Conservation (phyloP, 2,329 filamentous ascomycete genomes). For the Colletotrichum gigasporum region DNA sequence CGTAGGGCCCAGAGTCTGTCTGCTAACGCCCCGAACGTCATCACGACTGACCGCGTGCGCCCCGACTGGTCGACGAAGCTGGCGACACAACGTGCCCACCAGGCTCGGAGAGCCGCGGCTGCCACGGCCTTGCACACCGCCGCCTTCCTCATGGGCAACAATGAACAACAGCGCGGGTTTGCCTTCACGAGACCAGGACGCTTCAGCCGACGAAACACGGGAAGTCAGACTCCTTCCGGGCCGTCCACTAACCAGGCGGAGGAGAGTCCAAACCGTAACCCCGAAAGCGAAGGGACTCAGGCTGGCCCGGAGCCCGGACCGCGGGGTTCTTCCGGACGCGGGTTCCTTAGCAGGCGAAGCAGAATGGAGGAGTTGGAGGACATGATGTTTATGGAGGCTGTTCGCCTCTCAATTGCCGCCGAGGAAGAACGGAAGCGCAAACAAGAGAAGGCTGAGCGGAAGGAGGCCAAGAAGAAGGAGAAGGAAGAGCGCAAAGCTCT, state of each 20-base stretch:
- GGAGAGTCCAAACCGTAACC: constrained; percentile 39
- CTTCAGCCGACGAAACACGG: constrained; percentile 65
- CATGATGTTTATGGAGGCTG: constrained; percentile 98
- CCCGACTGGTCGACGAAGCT: constrained; percentile 96
- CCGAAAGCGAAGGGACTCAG: constrained; percentile 37
- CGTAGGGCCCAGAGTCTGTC: constrained; percentile 72
- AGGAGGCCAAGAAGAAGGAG: constrained; percentile 85
- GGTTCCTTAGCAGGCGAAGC: constrained; percentile 44
- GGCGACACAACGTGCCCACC: constrained; percentile 83
- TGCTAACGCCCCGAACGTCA: constrained; percentile 83
- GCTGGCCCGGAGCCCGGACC: constrained; percentile 45
- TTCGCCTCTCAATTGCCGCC: constrained; percentile 86
- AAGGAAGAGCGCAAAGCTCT: constrained; percentile 85
- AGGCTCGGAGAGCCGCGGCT: constrained; percentile 86
- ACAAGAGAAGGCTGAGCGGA: constrained; percentile 81
- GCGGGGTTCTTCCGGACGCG: constrained; percentile 42
- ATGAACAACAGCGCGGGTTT: constrained; percentile 62
- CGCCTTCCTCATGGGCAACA: constrained; percentile 85
- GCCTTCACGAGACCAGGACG: constrained; percentile 51
- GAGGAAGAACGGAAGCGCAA: constrained; percentile 93
- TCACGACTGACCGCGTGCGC: constrained; percentile 91
- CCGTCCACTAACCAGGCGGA: constrained; percentile 41
- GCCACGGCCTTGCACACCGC: constrained; percentile 95
- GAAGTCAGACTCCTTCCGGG: constrained; percentile 42
- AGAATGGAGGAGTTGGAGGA: constrained; percentile 92